Base-by-base conservation (phyloP, 768 basidiomycete genomes). In the Collybiopsis luxurians region DNA sequence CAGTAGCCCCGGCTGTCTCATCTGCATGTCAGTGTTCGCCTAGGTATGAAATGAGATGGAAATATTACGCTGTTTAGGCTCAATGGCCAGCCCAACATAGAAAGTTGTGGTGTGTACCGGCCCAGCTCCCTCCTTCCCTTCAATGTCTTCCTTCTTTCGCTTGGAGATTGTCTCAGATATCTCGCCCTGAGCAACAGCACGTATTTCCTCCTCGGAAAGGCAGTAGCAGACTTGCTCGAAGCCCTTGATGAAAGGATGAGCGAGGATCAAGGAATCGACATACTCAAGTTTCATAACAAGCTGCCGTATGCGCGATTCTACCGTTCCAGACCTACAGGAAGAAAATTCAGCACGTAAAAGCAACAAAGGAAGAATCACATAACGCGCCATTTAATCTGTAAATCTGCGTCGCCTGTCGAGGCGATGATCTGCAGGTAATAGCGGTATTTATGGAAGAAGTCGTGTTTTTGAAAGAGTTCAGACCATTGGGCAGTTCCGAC, bases 251-350 rank as follows among this genome's bases (percentile, higher is more conserved):
- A 93, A 97, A 31, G 97, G 97, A 75, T 98, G 97, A 46, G 95
- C 95, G 57, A 95, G 77, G 55, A 86, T 84, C 64, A 99, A 79
- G 56, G 92, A 88, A 59, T 98, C 97, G 63, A 95, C 93, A 63
- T 88, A 92, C 77, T 98, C 96, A 53, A 99, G 86, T 75, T 97
- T 97, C 87, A 96, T 95, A 55, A 99, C 95, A 27, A 99, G 81
- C 70, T 95, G 95, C 43, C 97, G 87, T 76, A 98, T 81, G 64
- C 91, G 85, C 21, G 97, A 98, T 75, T 99, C 96, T 27, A 99
- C 97, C n/a, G 95, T 98, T 43, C 96, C 96, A n/a, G 94, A 36
- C 58, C 58, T 59, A 21, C 21, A 74, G 86, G 87, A 89, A 48
- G 0, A 49, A 40, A 39, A 23, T 12, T 27, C 47, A 52, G 63